phyloP scores from a whole-genome alignment of 2,329 filamentous ascomycete genomes.

The Colletotrichum coccodes region DNA sequence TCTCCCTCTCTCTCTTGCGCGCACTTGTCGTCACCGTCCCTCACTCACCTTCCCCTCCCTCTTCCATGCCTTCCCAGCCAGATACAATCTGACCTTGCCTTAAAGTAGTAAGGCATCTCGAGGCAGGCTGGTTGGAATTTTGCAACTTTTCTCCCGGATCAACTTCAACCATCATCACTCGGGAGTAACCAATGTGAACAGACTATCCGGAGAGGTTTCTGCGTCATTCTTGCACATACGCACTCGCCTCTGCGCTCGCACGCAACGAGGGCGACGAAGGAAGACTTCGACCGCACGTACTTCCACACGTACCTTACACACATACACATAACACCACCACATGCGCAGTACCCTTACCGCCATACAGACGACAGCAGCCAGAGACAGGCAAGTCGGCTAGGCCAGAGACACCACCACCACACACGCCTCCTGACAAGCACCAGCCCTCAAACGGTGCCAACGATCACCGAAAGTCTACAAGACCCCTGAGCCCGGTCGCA shows the following conservation, averaged over 20 bases:
- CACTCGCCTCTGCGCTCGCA: not conserved
- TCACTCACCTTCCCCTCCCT: not conserved
- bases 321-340: not conserved
- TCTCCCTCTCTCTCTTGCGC: no score
- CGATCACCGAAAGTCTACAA: constrained; percentile 33
- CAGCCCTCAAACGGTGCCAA: constrained; percentile 31
- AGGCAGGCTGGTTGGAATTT: not conserved
- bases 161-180: not conserved
- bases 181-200: not conserved
- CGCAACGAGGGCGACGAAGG: not conserved
- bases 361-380: not conserved
- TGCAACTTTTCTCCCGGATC: not conserved
- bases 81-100: not conserved
- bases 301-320: not conserved
- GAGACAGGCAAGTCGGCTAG: not conserved
- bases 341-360: not conserved
- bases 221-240: not conserved
- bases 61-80: not conserved
- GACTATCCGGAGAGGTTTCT: not conserved
- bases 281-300: not conserved
- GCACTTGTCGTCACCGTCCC: not conserved
- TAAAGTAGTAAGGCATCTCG: not conserved
- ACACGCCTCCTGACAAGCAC: constrained; percentile 27
- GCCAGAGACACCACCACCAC: not conserved
- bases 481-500: constrained; percentile 32